A percentile compares a stretch with the other conserved stretches of the same genome.
phyloP scores from a whole-genome alignment of 78 protist species.

The Cavenderia fasciculata region DNA sequence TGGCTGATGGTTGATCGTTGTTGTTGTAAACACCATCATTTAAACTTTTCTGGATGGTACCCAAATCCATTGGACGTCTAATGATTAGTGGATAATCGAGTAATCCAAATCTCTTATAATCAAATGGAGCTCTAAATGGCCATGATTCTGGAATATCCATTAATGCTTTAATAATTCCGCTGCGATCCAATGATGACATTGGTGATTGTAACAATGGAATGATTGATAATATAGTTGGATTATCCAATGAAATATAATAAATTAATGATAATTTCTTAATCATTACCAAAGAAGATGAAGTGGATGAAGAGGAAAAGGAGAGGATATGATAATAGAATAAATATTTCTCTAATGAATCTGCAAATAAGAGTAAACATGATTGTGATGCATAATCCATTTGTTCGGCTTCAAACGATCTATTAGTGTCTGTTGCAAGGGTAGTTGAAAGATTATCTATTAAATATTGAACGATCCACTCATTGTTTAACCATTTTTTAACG shows the following conservation, averaged over 20 bases:
- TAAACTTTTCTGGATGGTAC: constrained; percentile 25
- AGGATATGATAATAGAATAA: too few species aligned
- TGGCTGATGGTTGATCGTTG: background rate
- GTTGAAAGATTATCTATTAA: background rate
- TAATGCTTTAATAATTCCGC: too few species aligned
- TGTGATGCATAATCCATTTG: background rate
- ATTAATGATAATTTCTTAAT: too few species aligned
- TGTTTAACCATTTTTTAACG: background rate
- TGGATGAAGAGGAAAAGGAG: too few species aligned
- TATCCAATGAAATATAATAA: too few species aligned
- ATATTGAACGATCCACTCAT: constrained; percentile 1
- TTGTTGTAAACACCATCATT: background rate
- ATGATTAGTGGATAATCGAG: constrained; percentile 35
- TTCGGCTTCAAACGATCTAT: constrained; percentile 1
- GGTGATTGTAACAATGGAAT: too few species aligned
- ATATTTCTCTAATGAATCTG: too few species aligned
- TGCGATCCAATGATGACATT: too few species aligned
- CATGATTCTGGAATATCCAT: too few species aligned
- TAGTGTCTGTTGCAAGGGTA: background rate
- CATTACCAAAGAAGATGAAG: too few species aligned
- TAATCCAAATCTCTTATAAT: constrained; percentile 24
- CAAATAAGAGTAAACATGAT: background rate
- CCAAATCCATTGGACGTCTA: constrained; percentile 82
- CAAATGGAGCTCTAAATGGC: constrained; percentile 45
- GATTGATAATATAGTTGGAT: too few species aligned